phyloP scores from a whole-genome alignment of 192 early-diverging fungal species.

The Mortierella alpina region DNA sequence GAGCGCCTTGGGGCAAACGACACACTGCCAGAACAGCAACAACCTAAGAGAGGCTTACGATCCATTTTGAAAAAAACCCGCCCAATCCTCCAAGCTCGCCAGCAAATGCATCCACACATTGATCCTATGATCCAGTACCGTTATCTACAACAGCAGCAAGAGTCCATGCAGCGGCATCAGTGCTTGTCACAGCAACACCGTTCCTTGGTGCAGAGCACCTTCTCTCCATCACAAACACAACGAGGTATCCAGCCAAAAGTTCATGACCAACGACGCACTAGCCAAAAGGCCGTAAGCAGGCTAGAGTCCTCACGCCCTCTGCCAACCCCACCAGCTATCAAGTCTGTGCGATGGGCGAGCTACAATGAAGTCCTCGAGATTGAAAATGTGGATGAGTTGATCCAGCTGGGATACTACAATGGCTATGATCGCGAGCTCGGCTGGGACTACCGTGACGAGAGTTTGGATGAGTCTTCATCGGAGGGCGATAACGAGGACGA shows the following conservation, averaged over 20 bases:
- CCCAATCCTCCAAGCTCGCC: background rate
- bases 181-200: background rate
- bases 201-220: background rate
- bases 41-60: background rate
- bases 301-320: constrained; percentile 7
- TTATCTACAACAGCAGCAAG: background rate
- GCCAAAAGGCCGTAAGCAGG: too few species aligned
- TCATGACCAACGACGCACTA: too few species aligned
- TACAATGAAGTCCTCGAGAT: constrained; percentile 15
- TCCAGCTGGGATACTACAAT: constrained; percentile 12
- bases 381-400: constrained; percentile 23
- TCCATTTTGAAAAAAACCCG: constrained; percentile 21
- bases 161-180: background rate
- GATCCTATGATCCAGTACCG: constrained; percentile 9
- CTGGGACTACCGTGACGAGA: constrained; percentile 32
- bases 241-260: background rate
- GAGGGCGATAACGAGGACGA: constrained; percentile 1
- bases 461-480: background rate
- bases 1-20: background rate
- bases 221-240: background rate
- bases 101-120: constrained; percentile 5
- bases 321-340: constrained; percentile 18
- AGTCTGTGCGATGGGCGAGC: constrained; percentile 18
- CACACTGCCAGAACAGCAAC: background rate
- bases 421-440: constrained; percentile 25